These are phyloP conservation scores for Erodium texanum DNA, from an alignment of 441 rosid genomes.

Conservation along the genomic window DNA sequence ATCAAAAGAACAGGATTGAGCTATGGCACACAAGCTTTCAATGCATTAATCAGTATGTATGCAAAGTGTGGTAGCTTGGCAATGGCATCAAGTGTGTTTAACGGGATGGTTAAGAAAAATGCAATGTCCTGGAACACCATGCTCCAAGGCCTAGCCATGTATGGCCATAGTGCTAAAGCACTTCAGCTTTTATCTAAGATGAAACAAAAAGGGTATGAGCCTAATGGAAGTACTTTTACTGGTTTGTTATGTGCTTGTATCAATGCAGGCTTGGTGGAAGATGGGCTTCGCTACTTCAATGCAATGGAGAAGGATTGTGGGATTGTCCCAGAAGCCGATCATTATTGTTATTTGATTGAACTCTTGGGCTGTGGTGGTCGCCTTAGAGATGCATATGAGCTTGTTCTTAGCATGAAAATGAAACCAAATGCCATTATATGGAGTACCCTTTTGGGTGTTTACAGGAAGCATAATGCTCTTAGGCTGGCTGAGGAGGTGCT, in stretches of 20 bases:
- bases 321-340: slow-evolving; percentile 59
- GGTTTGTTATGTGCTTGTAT: slow-evolving; percentile 73
- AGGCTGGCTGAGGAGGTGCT: slow-evolving; percentile 49
- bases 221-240: slow-evolving; percentile 55
- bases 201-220: slow-evolving; percentile 52
- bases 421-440: slow-evolving; percentile 65
- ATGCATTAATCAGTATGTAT: slow-evolving; percentile 75
- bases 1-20: slow-evolving; percentile 32
- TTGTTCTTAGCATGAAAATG: slow-evolving; percentile 56
- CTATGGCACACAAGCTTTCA: slow-evolving; percentile 38
- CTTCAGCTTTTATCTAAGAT: slow-evolving; percentile 51
- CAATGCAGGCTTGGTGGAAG: slow-evolving; percentile 57
- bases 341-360: slow-evolving; percentile 76
- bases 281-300: slow-evolving; percentile 50
- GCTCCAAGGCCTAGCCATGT: slow-evolving; percentile 68
- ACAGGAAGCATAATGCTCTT: slow-evolving; percentile 48
- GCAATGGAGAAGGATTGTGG: slow-evolving; percentile 53
- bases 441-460: slow-evolving; percentile 75
- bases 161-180: slow-evolving; percentile 59
- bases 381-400: slow-evolving; percentile 54
- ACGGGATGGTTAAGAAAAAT: slow-evolving; percentile 46
- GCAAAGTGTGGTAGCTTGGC: slow-evolving; percentile 64
- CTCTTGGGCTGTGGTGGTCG: slow-evolving; percentile 64
- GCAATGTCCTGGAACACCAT: slow-evolving; percentile 74
- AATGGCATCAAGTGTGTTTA: slow-evolving; percentile 49